Conservation (phyloP, 2,329 filamentous ascomycete genomes). For the Paraconiothyrium sp. region DNA sequence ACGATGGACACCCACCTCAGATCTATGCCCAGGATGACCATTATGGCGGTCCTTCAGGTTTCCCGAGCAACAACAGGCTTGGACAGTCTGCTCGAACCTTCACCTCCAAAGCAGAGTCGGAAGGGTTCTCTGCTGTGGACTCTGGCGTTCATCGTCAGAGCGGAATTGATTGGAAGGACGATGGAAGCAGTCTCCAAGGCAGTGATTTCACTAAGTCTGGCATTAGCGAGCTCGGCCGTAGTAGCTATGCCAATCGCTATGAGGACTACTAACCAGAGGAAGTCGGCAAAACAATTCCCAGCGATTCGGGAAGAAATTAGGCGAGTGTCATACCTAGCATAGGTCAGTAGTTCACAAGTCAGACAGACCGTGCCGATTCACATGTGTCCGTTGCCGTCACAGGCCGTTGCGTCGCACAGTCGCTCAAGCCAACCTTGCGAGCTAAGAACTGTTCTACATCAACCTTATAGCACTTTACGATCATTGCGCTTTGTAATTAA, state of each 20-base stretch:
- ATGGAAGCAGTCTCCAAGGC: not conserved
- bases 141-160: not conserved
- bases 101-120: not conserved
- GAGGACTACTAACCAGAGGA: not conserved
- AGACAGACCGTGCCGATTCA: not conserved
- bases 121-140: not conserved
- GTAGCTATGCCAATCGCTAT: slow-evolving; percentile 1
- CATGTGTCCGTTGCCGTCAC: not conserved
- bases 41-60: not conserved
- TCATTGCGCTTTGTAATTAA: not conserved
- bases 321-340: not conserved
- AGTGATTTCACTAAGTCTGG: slow-evolving; percentile 1
- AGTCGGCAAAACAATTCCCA: not conserved
- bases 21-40: not conserved
- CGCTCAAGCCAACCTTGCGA: not conserved
- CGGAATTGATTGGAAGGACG: slow-evolving; percentile 12
- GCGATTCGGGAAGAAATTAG: not conserved
- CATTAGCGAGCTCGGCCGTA: not conserved
- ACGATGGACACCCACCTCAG: not conserved
- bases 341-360: not conserved
- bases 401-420: not conserved
- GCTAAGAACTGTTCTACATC: not conserved
- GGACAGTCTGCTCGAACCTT: not conserved
- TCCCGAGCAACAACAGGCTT: not conserved
- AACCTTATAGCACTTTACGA: not conserved